Conservation (phyloP, 2,329 filamentous ascomycete species). For the Phialophora tarda region DNA sequence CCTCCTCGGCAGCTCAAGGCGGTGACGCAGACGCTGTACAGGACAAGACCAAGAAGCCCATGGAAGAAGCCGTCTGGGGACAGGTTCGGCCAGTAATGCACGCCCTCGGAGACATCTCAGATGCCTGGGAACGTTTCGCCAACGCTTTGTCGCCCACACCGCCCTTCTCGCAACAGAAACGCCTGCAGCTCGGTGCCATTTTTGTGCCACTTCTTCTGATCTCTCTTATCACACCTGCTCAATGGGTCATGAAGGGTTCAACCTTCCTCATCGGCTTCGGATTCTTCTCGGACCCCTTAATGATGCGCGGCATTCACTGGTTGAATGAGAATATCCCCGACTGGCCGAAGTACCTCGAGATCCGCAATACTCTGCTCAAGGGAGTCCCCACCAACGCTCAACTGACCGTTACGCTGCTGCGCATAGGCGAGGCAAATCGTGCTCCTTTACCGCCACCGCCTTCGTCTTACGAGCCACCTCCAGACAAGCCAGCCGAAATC, state of each 20-base stretch:
- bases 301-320: constrained; percentile 63
- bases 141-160: constrained; percentile 67
- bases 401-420: constrained; percentile 77
- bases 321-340: constrained; percentile 61
- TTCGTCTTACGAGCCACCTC: constrained; percentile 50
- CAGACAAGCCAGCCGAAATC: constrained; percentile 58
- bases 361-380: constrained; percentile 75
- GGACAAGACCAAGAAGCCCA: constrained; percentile 79
- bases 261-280: constrained; percentile 72
- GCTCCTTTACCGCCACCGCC: constrained; percentile 73
- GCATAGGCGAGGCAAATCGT: constrained; percentile 80
- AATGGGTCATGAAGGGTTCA: constrained; percentile 67
- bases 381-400: constrained; percentile 87
- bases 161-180: constrained; percentile 64
- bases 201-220: constrained; percentile 59
- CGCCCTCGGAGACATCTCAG: constrained; percentile 62
- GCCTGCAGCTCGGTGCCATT: constrained; percentile 60
- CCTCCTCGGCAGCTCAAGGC: constrained; percentile 60
- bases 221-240: constrained; percentile 62
- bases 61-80: constrained; percentile 77
- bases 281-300: constrained; percentile 81
- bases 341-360: constrained; percentile 76
- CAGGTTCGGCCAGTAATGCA: constrained; percentile 77
- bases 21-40: constrained; percentile 58
- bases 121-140: constrained; percentile 67